Base-by-base conservation (phyloP, 345 rosid genomes). In the Tarenaya hassleriana region DNA sequence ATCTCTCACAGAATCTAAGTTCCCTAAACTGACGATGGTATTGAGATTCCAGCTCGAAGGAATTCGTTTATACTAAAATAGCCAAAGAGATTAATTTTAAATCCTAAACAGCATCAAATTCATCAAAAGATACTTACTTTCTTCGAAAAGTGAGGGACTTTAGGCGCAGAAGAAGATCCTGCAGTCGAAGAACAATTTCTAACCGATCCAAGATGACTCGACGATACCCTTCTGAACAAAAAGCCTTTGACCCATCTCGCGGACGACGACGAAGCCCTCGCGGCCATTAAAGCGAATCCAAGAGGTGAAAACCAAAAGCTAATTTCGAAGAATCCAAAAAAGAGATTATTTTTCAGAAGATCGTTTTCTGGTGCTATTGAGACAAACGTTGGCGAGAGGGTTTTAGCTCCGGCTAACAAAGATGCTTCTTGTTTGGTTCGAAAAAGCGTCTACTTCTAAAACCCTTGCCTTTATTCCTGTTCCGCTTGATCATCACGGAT, bases 131-230 rank as follows among this genome's bases (percentile, higher is more conserved):
- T 24, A 31, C 64, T 56, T 67, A 84, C 96, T 58, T 76, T 80
- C 62, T 76, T 84, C 55, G 91, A 78, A 61, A 74, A 82, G 60
- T 84, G 96, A 50, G 94, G 94, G 35, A 88, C 82, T 72, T 81
- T 79, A 52, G 79, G 79, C 16, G 71, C 47, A 49, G 77, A 60
- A 35, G 86, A 73, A 52, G 79, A 45, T 41, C 67, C 62, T 34
- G 71, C 42, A 61, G 61, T 66, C 3, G 90, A 77, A 57, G 79
- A 71, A 54, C 50, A 73, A 66, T 75, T 65, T 14, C 91, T 60
- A 34, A 60, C 35, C 47, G 79, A 47, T 41, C 72, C 76, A 48
- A 72, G 41, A 53, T 66, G 61, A 52, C 49, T 59, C 47, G 74
- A 72, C 6, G 69, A 59, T 27, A 56, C 58, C 58, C 80, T 74